A percentile compares a stretch with the other conserved stretches of the same genome.
Evolutionary conservation across 1,284 basidiomycete species (phyloP).

Genomic region (Ceratobasidium sp.): DNA sequence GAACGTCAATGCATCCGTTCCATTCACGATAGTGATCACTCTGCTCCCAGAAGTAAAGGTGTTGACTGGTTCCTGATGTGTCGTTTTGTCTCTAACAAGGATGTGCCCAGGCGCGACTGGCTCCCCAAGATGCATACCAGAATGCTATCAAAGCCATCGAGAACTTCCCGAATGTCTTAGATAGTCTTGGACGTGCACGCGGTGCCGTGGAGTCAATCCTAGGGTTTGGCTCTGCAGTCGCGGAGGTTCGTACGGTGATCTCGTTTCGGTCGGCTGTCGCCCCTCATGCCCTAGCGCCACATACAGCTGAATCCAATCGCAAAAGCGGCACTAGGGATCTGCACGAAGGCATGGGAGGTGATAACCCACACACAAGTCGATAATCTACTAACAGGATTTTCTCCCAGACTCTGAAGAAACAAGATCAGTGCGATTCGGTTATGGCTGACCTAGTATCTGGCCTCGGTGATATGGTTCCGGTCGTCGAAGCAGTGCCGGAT

Average conservation of each 20-base stretch:
- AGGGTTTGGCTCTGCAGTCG: background rate
- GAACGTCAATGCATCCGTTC: background rate
- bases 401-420: background rate
- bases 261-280: background rate
- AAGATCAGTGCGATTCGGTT: slow-evolving; percentile 1
- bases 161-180: background rate
- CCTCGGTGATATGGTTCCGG: background rate
- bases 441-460: background rate
- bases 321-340: background rate
- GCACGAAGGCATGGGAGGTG: background rate
- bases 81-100: no score
- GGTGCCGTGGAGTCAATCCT: background rate
- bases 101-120: background rate
- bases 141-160: background rate
- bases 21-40: background rate
- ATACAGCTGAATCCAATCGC: background rate
- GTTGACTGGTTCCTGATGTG: background rate
- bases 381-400: background rate
- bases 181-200: background rate
- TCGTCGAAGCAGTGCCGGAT: background rate
- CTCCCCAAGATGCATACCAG: background rate
- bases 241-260: background rate
- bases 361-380: no score
- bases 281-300: background rate
- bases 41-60: background rate